These are phyloP conservation scores for Picea abies DNA, from an alignment of 83 land plant genomes.

Conservation along the genomic window DNA sequence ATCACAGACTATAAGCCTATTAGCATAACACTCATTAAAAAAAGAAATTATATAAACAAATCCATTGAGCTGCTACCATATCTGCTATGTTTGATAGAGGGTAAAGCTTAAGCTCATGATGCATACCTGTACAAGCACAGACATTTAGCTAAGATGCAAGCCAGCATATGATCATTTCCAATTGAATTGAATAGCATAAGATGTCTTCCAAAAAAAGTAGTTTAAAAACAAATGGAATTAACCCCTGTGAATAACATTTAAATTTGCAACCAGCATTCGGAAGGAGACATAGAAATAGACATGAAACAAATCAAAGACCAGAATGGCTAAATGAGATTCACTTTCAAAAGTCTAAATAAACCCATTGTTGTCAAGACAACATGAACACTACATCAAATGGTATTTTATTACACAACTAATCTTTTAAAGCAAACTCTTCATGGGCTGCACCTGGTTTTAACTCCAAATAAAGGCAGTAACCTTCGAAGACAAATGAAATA, in stretches of 20 bases:
- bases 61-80: neutral
- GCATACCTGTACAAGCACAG: neutral
- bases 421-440: neutral
- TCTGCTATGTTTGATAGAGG: neutral
- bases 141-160: neutral
- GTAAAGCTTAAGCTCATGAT: neutral
- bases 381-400: neutral
- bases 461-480: neutral
- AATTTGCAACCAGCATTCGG: neutral
- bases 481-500: conserved; percentile 20
- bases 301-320: neutral
- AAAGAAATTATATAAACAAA: neutral
- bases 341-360: conserved; percentile 1
- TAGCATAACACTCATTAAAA: neutral
- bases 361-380: neutral
- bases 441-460: neutral
- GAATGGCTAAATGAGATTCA: neutral
- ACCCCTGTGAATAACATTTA: neutral
- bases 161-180: neutral
- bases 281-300: neutral
- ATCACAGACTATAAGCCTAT: neutral
- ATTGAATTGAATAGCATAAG: neutral
- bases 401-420: neutral
- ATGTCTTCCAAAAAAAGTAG: neutral
- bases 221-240: neutral